Evolutionary conservation across 805 yeast genomes (phyloP).

Genomic region (Kluyveromyces starmeri): DNA sequence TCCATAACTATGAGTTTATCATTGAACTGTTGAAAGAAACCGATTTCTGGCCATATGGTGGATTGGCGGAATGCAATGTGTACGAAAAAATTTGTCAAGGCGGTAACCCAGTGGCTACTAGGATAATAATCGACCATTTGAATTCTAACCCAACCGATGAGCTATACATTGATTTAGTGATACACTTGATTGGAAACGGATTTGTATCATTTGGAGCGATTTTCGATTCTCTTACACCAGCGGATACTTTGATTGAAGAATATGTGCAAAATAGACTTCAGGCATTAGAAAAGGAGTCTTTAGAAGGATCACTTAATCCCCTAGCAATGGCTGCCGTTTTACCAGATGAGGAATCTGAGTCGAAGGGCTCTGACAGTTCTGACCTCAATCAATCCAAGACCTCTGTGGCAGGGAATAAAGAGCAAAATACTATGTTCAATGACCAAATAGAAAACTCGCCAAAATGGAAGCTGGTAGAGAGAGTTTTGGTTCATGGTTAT

Average conservation of each 20-base stretch:
- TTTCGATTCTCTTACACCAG: slow-evolving; percentile 48
- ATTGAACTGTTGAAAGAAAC: slow-evolving; percentile 44
- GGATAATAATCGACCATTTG: slow-evolving; percentile 42
- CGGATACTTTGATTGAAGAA: slow-evolving; percentile 36
- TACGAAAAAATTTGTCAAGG: slow-evolving; percentile 35
- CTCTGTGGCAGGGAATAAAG: slow-evolving; percentile 15
- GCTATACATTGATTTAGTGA: slow-evolving; percentile 37
- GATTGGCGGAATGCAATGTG: slow-evolving; percentile 27
- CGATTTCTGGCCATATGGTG: slow-evolving; percentile 55
- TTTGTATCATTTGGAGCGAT: slow-evolving; percentile 56
- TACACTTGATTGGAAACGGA: slow-evolving; percentile 57
- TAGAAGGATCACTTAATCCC: slow-evolving; percentile 62
- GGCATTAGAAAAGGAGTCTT: slow-evolving; percentile 45
- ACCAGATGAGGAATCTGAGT: slow-evolving; percentile 44
- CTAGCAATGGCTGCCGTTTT: slow-evolving; percentile 84
- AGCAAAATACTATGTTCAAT: slow-evolving; percentile 3
- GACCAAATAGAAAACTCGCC: slow-evolving; percentile 14
- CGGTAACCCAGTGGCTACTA: slow-evolving; percentile 48
- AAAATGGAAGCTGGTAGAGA: slow-evolving; percentile 42
- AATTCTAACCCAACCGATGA: slow-evolving; percentile 5
- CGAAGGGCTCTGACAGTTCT: slow-evolving; percentile 17
- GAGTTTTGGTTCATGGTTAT: slow-evolving; percentile 50
- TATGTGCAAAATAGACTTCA: slow-evolving; percentile 39
- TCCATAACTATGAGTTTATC: slow-evolving; percentile 38
- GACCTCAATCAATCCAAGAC: slow-evolving; percentile 2